Percentiles rank a stretch among this genome's conserved stretches.
Evolutionary conservation across 2,329 filamentous ascomycete species (phyloP).

Genomic region (Neofusicoccum kwambonambiense): DNA sequence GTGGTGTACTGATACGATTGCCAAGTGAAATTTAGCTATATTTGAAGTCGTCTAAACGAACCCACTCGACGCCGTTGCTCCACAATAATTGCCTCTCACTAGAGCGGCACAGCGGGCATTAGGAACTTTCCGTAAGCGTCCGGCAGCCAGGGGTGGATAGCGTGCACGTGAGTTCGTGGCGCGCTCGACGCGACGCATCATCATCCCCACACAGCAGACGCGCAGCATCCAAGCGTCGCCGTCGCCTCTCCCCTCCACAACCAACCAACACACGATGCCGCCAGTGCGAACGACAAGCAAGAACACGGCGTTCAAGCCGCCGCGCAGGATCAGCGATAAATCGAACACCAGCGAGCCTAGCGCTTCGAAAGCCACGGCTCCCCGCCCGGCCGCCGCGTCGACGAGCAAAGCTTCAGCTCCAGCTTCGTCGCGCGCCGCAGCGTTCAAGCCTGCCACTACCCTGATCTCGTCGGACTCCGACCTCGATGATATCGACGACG

Average conservation of each 20-base stretch:
- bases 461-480: slow-evolving; percentile 31
- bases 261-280: slow-evolving; percentile 6
- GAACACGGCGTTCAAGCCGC: slow-evolving; percentile 34
- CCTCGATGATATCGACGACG: slow-evolving; percentile 27
- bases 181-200: background rate
- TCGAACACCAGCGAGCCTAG: background rate
- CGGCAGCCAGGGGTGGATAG: background rate
- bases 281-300: background rate
- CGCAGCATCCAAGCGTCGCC: background rate
- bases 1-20: background rate
- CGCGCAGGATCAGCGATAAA: slow-evolving; percentile 25
- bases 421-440: slow-evolving; percentile 23
- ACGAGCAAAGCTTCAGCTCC: slow-evolving; percentile 21
- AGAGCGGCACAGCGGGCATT: no score
- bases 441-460: slow-evolving; percentile 27
- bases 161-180: background rate
- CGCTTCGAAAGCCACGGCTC: slow-evolving; percentile 27
- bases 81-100: background rate
- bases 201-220: background rate
- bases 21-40: background rate
- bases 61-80: background rate
- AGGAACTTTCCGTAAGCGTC: no score
- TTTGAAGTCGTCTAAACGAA: background rate
- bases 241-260: background rate
- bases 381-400: slow-evolving; percentile 20